Percentiles rank a stretch among this genome's conserved stretches.
These are phyloP conservation scores for Chaetomium olivaceum DNA, from an alignment of 2,329 filamentous ascomycete species.

Conservation along the genomic window DNA sequence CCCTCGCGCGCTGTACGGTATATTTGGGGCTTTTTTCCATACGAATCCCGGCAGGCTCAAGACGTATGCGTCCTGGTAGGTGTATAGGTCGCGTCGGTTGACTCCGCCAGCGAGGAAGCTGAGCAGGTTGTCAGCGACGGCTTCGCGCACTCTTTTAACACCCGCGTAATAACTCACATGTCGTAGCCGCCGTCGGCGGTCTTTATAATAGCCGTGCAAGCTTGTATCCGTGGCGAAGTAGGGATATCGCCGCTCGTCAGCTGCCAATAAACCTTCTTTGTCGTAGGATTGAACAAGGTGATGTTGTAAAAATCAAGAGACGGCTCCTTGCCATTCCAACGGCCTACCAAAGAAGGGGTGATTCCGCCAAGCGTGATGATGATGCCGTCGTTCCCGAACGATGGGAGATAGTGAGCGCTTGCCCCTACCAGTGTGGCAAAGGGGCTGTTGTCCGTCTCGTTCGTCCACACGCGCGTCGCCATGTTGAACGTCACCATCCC, in stretches of 20 bases:
- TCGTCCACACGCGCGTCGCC: conserved; percentile 17
- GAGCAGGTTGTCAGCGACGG: not conserved
- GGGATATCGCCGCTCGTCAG: conserved; percentile 21
- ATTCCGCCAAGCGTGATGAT: conserved; percentile 23
- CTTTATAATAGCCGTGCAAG: conserved; percentile 19
- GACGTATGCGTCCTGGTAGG: conserved; percentile 26
- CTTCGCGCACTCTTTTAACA: not conserved
- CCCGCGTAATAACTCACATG: conserved; percentile 21
- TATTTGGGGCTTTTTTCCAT: conserved; percentile 20
- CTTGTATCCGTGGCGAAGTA: conserved; percentile 6
- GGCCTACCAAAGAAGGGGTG: not conserved
- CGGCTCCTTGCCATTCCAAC: not conserved
- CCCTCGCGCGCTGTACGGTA: conserved; percentile 13
- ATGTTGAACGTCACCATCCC: conserved; percentile 25
- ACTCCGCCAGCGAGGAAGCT: conserved; percentile 23
- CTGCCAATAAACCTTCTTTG: conserved; percentile 24
- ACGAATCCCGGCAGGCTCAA: conserved; percentile 31
- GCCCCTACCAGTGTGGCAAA: not conserved
- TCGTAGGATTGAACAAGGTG: conserved; percentile 27
- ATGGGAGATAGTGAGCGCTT: conserved; percentile 16
- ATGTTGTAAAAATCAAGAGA: conserved; percentile 20
- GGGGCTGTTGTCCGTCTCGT: conserved; percentile 22
- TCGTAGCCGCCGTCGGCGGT: conserved; percentile 24
- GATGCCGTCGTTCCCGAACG: conserved; percentile 23
- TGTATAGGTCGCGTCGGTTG: conserved; percentile 9